These are phyloP conservation scores for Aureobasidium sp. DNA, from an alignment of 2,329 filamentous ascomycete genomes.

Conservation along the genomic window DNA sequence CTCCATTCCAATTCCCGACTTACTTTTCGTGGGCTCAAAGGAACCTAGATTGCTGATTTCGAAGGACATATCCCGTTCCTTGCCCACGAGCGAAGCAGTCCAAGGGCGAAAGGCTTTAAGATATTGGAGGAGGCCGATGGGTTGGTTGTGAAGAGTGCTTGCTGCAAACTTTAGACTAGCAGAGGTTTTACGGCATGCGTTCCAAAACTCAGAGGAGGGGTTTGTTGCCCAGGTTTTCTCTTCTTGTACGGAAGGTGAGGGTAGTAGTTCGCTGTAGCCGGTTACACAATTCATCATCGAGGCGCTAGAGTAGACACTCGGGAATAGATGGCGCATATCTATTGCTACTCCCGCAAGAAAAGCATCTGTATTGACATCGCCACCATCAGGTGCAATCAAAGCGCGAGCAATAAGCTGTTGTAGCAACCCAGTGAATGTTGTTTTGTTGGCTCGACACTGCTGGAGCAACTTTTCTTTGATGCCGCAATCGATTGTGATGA, in stretches of 20 bases:
- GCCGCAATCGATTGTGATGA: constrained; percentile 36
- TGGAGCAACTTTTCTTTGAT: constrained; percentile 34
- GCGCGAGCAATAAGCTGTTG: constrained; percentile 45
- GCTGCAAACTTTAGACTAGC: constrained; percentile 36
- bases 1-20: constrained; percentile 29
- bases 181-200: constrained; percentile 35
- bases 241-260: constrained; percentile 25
- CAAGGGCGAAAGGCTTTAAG: constrained; percentile 44
- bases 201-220: constrained; percentile 34
- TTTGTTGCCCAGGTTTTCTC: not conserved
- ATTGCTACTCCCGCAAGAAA: constrained; percentile 46
- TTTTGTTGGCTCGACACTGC: constrained; percentile 35
- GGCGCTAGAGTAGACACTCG: constrained; percentile 33
- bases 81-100: constrained; percentile 42
- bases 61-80: constrained; percentile 45
- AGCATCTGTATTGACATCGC: constrained; percentile 28
- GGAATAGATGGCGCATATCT: constrained; percentile 46
- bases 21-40: constrained; percentile 32
- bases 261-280: constrained; percentile 33
- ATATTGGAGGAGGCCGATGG: constrained; percentile 50
- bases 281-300: constrained; percentile 40
- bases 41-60: constrained; percentile 53
- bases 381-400: constrained; percentile 28
- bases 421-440: constrained; percentile 48
- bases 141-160: constrained; percentile 40